Evolutionary conservation across 1,284 basidiomycete species (phyloP), one percentile per base, ranked within the genome.

Genomic region (Austroboletus rostrupii): DNA sequence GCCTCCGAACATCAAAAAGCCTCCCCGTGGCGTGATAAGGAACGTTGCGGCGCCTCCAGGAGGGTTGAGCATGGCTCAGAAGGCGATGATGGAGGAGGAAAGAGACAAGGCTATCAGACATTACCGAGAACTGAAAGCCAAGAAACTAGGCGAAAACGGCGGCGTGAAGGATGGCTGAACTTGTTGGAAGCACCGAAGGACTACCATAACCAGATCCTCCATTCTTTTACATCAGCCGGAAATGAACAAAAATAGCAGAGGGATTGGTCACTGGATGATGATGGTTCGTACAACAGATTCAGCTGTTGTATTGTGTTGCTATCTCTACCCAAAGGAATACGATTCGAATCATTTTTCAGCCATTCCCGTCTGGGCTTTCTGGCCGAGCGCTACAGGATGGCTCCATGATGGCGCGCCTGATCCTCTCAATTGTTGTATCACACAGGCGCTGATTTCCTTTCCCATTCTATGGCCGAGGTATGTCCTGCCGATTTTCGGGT

Each of bases 71-170:
- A 81, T 87, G 77, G 80, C 82, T 7, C 85, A 89, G 69, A 83
- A 80, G 64, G 73, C 73, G 11, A 80, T 85, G 81, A 80, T 91
- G 78, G 86, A 86, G 58, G 71, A 74, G 53, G 87, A 90, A 68
- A 73, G 88, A 50, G 83, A 84, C 59, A 81, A 74, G 53, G 86
- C 71, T 14, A 81, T 91, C 51, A 68, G 66, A 59, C 70, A 77
- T 49, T 90, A 91, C 62, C 68, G 89, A 52, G 77, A 83, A 66
- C 57, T 90, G 66, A 89, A 85, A 67, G 80, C 78, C 44, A 61
- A 58, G 53, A 71, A 50, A 48, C 45, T 59, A 51, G 53, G 53
- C 45, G 58, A 50, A 41, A 45, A 48, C 46, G 45, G 46, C 42
- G 49, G 50, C 37, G 40, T 33, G 41, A 53, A 46, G 47, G 54